phyloP scores from a whole-genome alignment of 306 rosid genomes.

The Casuarina glauca region DNA sequence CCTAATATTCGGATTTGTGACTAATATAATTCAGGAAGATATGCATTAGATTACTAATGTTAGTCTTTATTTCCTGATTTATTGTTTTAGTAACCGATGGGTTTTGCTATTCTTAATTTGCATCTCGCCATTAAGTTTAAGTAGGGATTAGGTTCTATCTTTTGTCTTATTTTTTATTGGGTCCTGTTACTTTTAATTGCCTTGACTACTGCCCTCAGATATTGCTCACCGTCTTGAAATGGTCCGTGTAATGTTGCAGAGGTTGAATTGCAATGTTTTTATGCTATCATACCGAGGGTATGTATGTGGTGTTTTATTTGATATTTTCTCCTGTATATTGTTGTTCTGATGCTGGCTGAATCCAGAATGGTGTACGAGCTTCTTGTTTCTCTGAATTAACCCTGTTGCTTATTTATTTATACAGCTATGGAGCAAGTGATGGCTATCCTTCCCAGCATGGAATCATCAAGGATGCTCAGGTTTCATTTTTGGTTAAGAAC shows the following conservation, averaged over 20 bases:
- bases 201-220: slow-evolving; percentile 75
- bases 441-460: slow-evolving; percentile 98
- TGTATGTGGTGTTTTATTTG: slow-evolving; percentile 18
- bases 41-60: background rate
- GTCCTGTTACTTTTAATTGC: slow-evolving; percentile 38
- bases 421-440: slow-evolving; percentile 96
- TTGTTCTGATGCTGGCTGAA: slow-evolving; percentile 8
- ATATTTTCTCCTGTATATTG: background rate
- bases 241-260: slow-evolving; percentile 87
- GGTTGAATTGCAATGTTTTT: slow-evolving; percentile 83
- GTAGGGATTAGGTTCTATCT: background rate
- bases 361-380: slow-evolving; percentile 11
- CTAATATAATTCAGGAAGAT: background rate
- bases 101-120: slow-evolving; percentile 18
- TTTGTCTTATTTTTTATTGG: slow-evolving; percentile 5
- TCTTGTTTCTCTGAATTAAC: slow-evolving; percentile 28
- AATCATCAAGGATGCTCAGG: slow-evolving; percentile 93
- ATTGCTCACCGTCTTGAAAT: slow-evolving; percentile 99
- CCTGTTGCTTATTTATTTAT: slow-evolving; percentile 22
- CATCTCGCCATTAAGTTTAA: slow-evolving; percentile 1
- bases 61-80: background rate
- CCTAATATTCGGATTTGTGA: slow-evolving; percentile 40
- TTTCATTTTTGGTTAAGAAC: slow-evolving; percentile 29
- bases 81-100: background rate
- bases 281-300: slow-evolving; percentile 99